Base-by-base conservation (phyloP, 129 eudicot species). In the Flaveria sonorensis region DNA sequence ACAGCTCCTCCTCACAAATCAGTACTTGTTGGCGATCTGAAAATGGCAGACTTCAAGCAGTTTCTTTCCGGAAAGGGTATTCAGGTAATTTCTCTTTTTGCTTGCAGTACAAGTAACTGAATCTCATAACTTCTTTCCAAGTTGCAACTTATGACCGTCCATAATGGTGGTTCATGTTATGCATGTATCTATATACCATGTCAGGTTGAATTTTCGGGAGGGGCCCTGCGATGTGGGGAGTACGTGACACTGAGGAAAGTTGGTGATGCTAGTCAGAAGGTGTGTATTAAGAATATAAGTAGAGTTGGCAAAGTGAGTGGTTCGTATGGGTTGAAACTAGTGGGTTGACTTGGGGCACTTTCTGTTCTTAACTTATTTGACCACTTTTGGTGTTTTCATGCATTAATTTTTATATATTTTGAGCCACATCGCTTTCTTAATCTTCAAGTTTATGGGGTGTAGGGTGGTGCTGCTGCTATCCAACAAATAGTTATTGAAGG, bases 161-260 rank as follows among this genome's bases (percentile, higher is more conserved):
- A 26, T 46, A 3, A 19, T 32, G 7, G 57, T 56, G 66, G 23
- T 52, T 16, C 72, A 50, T 77, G 43, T 57, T 70, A 63, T 26
- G 47, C 68, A 26, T 23, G 3, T 24, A 36, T 20, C n/a, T 3
- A 21, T 48, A 4, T 40, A 30, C 77, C 19, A 39, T 83, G 74
- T 47, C 91, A 93, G 98, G 99, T 84, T n/a, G 99, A 94, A 79
- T 94, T 94, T 91, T 79, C 92, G 39, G 97, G 91, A 24, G 99
- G 99, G 76, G 99, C 99, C 20, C 75, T 94, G 80, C 92, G 99
- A 28, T 94, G 99, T 78, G 99, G 99, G 56, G 99, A 94, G 85
- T 83, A 84, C 56, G 92, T 94, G 81, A 94, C 99, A 0, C 73
- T 94, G 79, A 83, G 99, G 55, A 94, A 94, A 85, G 96, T 94